Conservation (phyloP, 352 stramenopile genomes). For the Phytophthora ramorum region DNA sequence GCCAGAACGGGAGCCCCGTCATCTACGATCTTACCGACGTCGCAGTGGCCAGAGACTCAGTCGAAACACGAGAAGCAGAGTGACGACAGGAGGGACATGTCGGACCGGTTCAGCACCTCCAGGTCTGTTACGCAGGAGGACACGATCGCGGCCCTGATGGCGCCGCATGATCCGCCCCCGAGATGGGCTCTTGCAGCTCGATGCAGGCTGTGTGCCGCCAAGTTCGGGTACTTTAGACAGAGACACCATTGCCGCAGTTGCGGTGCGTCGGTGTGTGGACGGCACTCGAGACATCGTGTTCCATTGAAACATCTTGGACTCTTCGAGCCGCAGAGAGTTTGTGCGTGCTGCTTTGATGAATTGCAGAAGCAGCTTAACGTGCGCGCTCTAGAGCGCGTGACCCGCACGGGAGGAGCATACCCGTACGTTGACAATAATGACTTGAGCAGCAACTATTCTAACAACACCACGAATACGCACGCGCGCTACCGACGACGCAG, state of each 20-base stretch:
- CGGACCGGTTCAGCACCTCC: constrained; percentile 21
- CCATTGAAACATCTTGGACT: constrained; percentile 67
- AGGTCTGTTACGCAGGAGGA: constrained; percentile 32
- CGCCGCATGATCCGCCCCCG: constrained; percentile 30
- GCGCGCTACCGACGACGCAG: constrained; percentile 31
- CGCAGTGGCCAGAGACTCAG: constrained; percentile 14
- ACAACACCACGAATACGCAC: constrained; percentile 16
- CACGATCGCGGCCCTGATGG: constrained; percentile 32
- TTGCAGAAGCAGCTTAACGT: constrained; percentile 61
- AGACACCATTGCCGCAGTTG: constrained; percentile 88
- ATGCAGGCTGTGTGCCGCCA: constrained; percentile 72
- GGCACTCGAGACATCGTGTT: constrained; percentile 66
- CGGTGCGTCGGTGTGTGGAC: constrained; percentile 78
- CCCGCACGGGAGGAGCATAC: constrained; percentile 29
- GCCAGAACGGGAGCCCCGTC: constrained; percentile 22
- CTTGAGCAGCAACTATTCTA: constrained; percentile 24
- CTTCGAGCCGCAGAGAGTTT: constrained; percentile 72
- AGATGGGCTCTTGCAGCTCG: constrained; percentile 64
- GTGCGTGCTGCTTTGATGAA: constrained; percentile 60
- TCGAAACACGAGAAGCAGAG: constrained; percentile 10
- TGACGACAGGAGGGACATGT: constrained; percentile 13
- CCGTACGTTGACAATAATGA: constrained; percentile 27
- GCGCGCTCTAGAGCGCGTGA: constrained; percentile 38
- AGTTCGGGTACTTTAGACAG: constrained; percentile 81
- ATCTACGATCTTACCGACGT: constrained; percentile 14